Evolutionary conservation across 495 filamentous ascomycete species (phyloP), one percentile per base, ranked within the genome.

Genomic region (Staphylotrichum tortipilum): DNA sequence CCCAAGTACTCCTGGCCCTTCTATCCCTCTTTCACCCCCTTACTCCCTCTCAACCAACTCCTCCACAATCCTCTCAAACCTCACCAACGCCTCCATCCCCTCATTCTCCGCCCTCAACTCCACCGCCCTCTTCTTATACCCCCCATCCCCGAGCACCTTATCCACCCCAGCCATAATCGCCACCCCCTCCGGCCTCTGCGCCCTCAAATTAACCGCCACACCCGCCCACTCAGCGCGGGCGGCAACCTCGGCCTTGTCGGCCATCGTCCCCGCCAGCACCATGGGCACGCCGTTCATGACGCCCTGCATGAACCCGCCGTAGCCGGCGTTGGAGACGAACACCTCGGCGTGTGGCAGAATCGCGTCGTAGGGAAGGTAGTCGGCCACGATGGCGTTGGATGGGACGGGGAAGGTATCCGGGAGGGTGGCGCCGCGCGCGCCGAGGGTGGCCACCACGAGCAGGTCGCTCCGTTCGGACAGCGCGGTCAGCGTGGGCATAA

Each of bases 271-370:
- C 2, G 65, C 68, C 7, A 67, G 50, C 0, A 72, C 59, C 63
- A 71, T 65, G 14, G 69, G 67, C 17, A 65, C 61, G 7, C 63
- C 67, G 50, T 68, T 61, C 40, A 61, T 60, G 40, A 72, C 47
- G 17, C 62, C 65, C 26, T 69, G 69, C 54, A 61, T 62, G 54
- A 71, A 59, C 6, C 61, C 62, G 24, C 67, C 67, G 44, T 68
- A 72, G 0, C 69, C 69, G 8, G 56, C 69, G 36, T 69, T 72
- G 50, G 58, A 58, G 2, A 72, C 44, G 43, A 67, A 70, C 3
- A 68, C 63, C 37, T 69, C 62, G 2, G 61, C 44, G 40, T 66
- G 51, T 15, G 64, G 60, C 8, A 72, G 55, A 17, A 61, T 47
- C 4, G 52, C 55, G 47, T 71, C 65, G 47, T 68, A 72, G 3